phyloP scores from a whole-genome alignment of 257 asterid species.

The Solanum clarkiae region DNA sequence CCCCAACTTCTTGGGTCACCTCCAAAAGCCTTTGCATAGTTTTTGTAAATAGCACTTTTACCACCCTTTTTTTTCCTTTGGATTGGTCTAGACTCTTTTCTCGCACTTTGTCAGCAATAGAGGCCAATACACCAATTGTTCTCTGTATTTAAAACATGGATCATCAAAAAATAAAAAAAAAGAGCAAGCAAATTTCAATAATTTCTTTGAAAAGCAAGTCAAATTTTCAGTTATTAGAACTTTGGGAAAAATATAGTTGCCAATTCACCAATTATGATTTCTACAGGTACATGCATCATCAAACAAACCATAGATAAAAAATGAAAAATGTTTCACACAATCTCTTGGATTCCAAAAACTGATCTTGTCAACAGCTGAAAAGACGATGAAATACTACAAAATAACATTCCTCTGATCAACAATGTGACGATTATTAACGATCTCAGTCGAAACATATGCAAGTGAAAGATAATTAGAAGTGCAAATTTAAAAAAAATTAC shows the following conservation, averaged over 20 bases:
- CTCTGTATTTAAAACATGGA: conserved; percentile 28
- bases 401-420: neutral
- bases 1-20: conserved; percentile 31
- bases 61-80: neutral
- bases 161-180: neutral
- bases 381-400: neutral
- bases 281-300: neutral
- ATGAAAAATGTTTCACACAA: neutral
- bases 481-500: neutral
- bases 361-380: neutral
- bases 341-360: neutral
- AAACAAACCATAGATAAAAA: neutral
- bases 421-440: too few relatives aligned
- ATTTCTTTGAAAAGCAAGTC: neutral
- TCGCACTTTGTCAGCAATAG: conserved; percentile 54
- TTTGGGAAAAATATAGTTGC: neutral
- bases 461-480: neutral
- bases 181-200: neutral
- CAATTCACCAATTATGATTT: neutral
- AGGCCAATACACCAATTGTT: conserved; percentile 66
- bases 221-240: neutral
- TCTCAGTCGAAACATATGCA: too few relatives aligned
- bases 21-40: conserved; percentile 57
- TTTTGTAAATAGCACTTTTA: conserved; percentile 31
- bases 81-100: neutral